These are phyloP conservation scores for Monilinia vaccinii-corymbosi DNA, from an alignment of 2,329 filamentous ascomycete species.

Conservation along the genomic window DNA sequence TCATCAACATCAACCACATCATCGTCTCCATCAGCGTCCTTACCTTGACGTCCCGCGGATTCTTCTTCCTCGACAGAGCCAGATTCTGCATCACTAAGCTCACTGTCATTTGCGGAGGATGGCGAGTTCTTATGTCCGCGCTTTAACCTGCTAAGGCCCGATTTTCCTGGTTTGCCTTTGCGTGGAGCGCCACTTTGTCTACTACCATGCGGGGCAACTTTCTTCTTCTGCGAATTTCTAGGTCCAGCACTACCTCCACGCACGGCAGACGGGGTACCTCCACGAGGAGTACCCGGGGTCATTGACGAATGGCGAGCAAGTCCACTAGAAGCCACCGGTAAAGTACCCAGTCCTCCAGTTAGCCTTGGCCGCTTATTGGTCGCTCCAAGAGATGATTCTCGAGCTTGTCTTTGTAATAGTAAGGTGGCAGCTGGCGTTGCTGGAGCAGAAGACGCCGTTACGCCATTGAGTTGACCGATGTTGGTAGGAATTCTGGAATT, in stretches of 20 bases:
- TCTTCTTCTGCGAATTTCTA: slow-evolving; percentile 35
- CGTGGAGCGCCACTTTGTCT: slow-evolving; percentile 26
- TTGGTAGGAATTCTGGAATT: slow-evolving; percentile 19
- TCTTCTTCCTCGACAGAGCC: slow-evolving; percentile 43
- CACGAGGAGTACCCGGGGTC: slow-evolving; percentile 54
- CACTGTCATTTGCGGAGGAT: slow-evolving; percentile 53
- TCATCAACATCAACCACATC: slow-evolving; percentile 49
- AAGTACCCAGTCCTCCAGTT: slow-evolving; percentile 35
- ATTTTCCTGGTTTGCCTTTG: slow-evolving; percentile 37
- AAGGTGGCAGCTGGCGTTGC: slow-evolving; percentile 52
- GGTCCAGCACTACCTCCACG: slow-evolving; percentile 53
- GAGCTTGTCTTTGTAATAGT: slow-evolving; percentile 46
- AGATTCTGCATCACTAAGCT: slow-evolving; percentile 55
- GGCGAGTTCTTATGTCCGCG: slow-evolving; percentile 49
- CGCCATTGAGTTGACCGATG: slow-evolving; percentile 19
- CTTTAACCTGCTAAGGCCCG: slow-evolving; percentile 54
- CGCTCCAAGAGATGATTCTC: slow-evolving; percentile 52
- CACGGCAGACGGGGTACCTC: slow-evolving; percentile 28
- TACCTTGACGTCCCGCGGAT: slow-evolving; percentile 32
- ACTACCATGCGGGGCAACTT: slow-evolving; percentile 27
- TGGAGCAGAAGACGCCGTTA: slow-evolving; percentile 41
- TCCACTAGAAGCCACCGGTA: slow-evolving; percentile 45
- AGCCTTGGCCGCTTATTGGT: slow-evolving; percentile 42
- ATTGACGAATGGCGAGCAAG: slow-evolving; percentile 54
- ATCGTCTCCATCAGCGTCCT: slow-evolving; percentile 45